Base-by-base conservation (phyloP, 345 rosid genomes). In the Litchi chinensis region DNA sequence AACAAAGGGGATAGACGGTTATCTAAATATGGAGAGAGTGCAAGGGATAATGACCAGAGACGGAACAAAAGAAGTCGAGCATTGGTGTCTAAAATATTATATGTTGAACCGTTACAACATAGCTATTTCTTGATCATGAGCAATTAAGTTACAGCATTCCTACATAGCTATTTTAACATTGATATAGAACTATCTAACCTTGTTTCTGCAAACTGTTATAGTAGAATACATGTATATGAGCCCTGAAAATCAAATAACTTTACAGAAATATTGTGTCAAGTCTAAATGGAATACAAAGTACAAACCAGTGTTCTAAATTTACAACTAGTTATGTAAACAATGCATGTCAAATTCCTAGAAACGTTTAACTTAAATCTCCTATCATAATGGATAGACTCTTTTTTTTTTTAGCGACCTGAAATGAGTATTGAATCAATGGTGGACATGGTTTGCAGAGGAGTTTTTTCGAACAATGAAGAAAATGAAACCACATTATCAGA, bases 191-290 rank as follows among this genome's bases (percentile, higher is more conserved):
- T 41, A 41, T 41, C 44, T 6, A 41, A 41, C 44, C 44, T 7
- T 41, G 44, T 7, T 41, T 41, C 4, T 41, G 1, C 44, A 41
- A 41, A 41, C 7, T 41, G 44, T 41, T 41, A 41, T 4, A 52
- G 15, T 10, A 52, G 18, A 52, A 15, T 52, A 52, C 19, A 52
- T 52, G 57, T 13, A 52, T 4, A 13, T 52, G 57, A 10, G 57
- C 57, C 9, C 19, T 10, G 57, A 15, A 13, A 10, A 52, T 52
- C 63, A 57, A 15, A 50, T 13, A 3, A 50, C 56, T 57, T 46
- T 85, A 72, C 15, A 76, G 85, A 80, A 7, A 89, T 72, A 57
- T 2, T 65, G 68, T 24, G 90, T 85, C 18, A 74, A 26, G 44
- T 21, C 64, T 50, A 50, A 50, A 13, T 50, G 56, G 56, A 50